Evolutionary conservation across 2,329 filamentous ascomycete species (phyloP).

Genomic region (Clathrospora elynae): DNA sequence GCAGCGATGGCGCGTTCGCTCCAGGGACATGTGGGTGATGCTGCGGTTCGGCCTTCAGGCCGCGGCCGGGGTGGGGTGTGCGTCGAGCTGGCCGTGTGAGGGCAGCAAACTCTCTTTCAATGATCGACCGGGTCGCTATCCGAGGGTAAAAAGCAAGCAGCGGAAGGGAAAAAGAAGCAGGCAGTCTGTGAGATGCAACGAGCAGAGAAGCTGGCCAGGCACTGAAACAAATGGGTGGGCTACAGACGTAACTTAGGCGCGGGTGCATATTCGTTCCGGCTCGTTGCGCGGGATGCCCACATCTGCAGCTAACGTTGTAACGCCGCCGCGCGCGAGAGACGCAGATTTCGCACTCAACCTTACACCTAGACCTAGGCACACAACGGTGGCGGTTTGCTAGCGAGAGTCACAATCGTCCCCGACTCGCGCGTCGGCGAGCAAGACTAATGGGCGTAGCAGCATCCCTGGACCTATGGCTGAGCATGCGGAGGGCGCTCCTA

Average conservation of each 20-base stretch:
- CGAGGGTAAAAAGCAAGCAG: constrained; percentile 11
- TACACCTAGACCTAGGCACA: constrained; percentile 17
- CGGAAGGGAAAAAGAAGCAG: constrained; percentile 8
- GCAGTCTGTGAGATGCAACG: constrained; percentile 9
- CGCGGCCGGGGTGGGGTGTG: constrained; percentile 14
- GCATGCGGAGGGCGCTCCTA: no score
- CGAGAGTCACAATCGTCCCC: constrained; percentile 18
- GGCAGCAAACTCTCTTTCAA: constrained; percentile 6
- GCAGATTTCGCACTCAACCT: constrained; percentile 16
- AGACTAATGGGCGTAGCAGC: no score
- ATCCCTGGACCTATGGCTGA: no score
- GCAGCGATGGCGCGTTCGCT: constrained; percentile 14
- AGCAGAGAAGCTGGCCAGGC: constrained; percentile 9
- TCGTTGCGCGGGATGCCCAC: constrained; percentile 28
- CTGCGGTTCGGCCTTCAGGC: constrained; percentile 12
- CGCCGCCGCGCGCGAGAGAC: constrained; percentile 18
- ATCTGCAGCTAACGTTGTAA: constrained; percentile 26
- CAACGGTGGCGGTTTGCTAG: constrained; percentile 17
- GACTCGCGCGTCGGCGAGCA: not conserved
- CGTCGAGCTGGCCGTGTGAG: constrained; percentile 19
- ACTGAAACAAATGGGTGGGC: constrained; percentile 8
- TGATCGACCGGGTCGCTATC: constrained; percentile 18
- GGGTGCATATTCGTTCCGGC: constrained; percentile 31
- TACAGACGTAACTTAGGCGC: constrained; percentile 10
- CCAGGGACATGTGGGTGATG: constrained; percentile 18